Conservation (phyloP, 208 protist genomes). For the Acanthamoeba castellanii region DNA sequence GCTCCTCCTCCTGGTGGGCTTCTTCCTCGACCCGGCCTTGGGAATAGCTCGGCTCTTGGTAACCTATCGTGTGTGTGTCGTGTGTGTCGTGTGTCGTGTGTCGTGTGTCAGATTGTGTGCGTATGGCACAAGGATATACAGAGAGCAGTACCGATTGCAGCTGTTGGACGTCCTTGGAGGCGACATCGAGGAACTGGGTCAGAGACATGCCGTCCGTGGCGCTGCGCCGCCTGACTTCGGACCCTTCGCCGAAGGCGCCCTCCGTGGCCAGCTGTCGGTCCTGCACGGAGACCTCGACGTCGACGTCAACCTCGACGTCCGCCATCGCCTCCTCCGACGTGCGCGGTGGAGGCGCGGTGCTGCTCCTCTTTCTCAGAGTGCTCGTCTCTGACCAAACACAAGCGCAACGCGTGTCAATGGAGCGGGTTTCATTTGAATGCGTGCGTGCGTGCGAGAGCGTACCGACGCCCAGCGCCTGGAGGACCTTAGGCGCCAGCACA, state of each 20-base stretch:
- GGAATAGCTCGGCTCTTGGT: neutral
- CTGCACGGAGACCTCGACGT: neutral
- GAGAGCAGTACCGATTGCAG: neutral
- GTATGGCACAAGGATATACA: neutral
- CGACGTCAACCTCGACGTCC: neutral
- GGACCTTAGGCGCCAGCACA: no score
- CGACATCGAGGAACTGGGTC: neutral
- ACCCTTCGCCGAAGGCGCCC: constrained; percentile 11
- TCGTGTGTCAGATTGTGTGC: neutral
- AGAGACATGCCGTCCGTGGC: neutral
- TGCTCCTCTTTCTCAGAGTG: neutral
- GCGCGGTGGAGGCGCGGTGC: neutral
- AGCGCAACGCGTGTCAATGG: no score
- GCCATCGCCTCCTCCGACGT: neutral
- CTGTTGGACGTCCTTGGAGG: neutral
- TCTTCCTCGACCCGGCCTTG: neutral
- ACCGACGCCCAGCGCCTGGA: no score
- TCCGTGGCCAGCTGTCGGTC: neutral
- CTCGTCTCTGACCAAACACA: neutral
- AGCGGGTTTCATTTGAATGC: no score
- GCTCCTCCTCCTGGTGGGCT: neutral
- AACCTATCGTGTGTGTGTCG: neutral
- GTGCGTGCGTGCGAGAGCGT: no score
- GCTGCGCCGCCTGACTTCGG: neutral
- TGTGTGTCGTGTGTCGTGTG: no score